phyloP scores from a whole-genome alignment of 176 grass and related monocot species.

The Musa acuminata region DNA sequence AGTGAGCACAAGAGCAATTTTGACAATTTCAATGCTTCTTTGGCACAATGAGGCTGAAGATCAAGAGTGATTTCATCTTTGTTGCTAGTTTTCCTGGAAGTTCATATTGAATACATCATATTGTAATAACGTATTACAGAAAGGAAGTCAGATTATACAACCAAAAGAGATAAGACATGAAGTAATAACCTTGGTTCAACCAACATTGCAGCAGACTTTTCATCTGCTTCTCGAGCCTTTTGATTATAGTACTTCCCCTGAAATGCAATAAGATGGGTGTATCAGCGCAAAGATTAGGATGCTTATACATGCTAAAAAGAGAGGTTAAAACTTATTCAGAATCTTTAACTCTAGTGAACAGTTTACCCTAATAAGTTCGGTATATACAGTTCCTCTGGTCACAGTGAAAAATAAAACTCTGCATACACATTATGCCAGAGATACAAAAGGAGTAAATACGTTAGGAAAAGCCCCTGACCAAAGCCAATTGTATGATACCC shows the following conservation, averaged over 20 bases:
- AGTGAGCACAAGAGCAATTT: constrained; percentile 58
- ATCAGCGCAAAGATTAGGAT: neutral
- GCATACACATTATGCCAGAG: too few relatives aligned
- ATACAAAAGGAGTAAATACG: too few relatives aligned
- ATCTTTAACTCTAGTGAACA: neutral
- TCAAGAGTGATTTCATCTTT: constrained; percentile 46
- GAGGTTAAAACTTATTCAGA: neutral
- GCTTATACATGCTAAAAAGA: neutral
- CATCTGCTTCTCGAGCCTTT: constrained; percentile 17
- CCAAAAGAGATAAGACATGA: neutral
- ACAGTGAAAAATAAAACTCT: too few relatives aligned
- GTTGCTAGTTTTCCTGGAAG: constrained; percentile 46
- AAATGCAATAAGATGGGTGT: neutral
- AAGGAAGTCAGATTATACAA: constrained; percentile 13
- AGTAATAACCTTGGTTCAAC: constrained; percentile 7
- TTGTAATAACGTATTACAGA: neutral
- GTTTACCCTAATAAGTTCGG: too few relatives aligned
- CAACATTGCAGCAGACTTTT: constrained; percentile 1
- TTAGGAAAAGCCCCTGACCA: too few relatives aligned
- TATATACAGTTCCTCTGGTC: too few relatives aligned
- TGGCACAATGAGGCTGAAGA: constrained; percentile 33
- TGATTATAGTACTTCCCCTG: constrained; percentile 7
- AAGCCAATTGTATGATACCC: too few relatives aligned
- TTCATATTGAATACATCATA: neutral
- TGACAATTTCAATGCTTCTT: constrained; percentile 52